A percentile compares a stretch with the other conserved stretches of the same genome.
phyloP scores from a whole-genome alignment of 768 basidiomycete genomes.

The Rhodotorula taiwanensis region DNA sequence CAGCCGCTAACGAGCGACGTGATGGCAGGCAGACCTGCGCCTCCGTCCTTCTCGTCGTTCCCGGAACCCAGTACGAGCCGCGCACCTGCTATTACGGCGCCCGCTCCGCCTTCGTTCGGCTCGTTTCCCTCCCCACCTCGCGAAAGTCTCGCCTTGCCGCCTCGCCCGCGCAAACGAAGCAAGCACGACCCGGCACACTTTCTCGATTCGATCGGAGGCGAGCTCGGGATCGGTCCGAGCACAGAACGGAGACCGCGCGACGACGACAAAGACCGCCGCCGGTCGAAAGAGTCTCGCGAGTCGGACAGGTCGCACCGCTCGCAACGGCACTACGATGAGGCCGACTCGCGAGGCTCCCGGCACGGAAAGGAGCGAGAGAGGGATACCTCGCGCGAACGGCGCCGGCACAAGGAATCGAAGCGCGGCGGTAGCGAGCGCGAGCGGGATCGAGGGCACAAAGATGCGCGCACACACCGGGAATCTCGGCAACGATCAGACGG shows the following conservation, averaged over 20 bases:
- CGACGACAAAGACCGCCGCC: no score
- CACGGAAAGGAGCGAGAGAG: constrained; percentile 1
- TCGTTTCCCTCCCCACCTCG: constrained; percentile 25
- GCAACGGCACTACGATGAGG: not conserved
- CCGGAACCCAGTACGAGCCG: not conserved
- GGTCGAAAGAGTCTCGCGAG: not conserved
- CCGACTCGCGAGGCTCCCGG: not conserved
- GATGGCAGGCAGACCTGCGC: constrained; percentile 2
- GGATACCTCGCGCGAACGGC: no score
- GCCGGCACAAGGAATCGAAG: no score
- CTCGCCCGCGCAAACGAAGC: not conserved
- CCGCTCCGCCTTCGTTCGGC: constrained; percentile 16
- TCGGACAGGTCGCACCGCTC: no score
- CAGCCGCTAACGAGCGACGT: no score
- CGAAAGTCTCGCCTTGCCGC: not conserved
- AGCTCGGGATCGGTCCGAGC: constrained; percentile 7
- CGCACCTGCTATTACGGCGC: no score
- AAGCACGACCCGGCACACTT: constrained; percentile 5
- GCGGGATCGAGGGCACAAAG: no score
- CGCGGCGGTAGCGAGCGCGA: no score
- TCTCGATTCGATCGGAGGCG: constrained; percentile 19
- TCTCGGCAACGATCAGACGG: no score
- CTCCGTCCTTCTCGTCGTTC: constrained; percentile 24
- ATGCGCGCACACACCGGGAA: no score
- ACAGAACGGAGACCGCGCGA: not conserved